Base-by-base conservation (phyloP, 2,329 filamentous ascomycete genomes). In the Aspergillus carbonarius region DNA sequence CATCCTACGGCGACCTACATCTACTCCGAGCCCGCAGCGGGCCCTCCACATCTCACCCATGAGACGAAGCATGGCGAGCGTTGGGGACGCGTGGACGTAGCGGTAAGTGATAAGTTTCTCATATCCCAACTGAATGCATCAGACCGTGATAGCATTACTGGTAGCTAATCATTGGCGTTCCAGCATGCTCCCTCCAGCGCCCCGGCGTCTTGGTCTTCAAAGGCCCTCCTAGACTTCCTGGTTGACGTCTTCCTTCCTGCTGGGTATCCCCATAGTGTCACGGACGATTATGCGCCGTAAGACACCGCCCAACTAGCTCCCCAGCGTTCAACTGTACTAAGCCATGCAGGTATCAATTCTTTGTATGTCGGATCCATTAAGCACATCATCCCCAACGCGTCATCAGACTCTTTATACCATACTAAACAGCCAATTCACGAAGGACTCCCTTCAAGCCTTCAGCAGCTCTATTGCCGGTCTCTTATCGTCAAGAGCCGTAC, bases 211-310 rank as follows among this genome's bases (percentile, higher is more conserved):
- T 71, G 69, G 68, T 71, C 68, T 32, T 34, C 61, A 6, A 62
- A 61, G 32, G 63, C 69, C 15, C 60, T 74, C 25, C 18, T 68
- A 70, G 64, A 75, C 75, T 65, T 72, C 63, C 62, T 85, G 1
- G 72, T 92, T 42, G 87, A 91, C 65, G 84, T 93, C 27, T 96
- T 96, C 71, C 82, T 96, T 1, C 93, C 93, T 0, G 87, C 90
- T 1, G 92, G 92, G n/a, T 97, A 89, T 74, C 93, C 92, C 0
- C 85, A 92, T 65, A 95, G 88, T 50, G 93, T 97, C 30, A 93
- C 89, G 1, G 79, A 85, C 13, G 92, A 97, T 74, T 97, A 97
- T 74, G 80, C 92, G 4, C 82, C 88, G 78, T 96, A 58, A 63
- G 68, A 66, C n/a, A 32, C 37, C 30, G 51, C 9, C 44, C 42